Conservation (phyloP, 2,329 filamentous ascomycete species). For the Aspergillus japonicus region DNA sequence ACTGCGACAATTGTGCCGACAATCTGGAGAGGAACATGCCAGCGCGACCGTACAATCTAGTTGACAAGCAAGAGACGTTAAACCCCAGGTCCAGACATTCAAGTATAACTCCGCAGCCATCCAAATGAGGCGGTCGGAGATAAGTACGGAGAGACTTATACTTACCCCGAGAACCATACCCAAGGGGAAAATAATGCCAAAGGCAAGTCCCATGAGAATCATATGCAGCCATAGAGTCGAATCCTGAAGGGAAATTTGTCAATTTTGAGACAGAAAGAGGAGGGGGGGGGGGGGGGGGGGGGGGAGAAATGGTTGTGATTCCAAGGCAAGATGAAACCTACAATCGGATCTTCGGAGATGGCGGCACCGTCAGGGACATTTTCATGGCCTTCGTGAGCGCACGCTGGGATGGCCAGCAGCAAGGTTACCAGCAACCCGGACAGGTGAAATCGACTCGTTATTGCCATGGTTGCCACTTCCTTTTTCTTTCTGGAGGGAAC, state of each 20-base stretch:
- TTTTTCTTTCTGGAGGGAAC: not conserved
- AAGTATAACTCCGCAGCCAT: not conserved
- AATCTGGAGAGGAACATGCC: conserved; percentile 89
- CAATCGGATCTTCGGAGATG: conserved; percentile 71
- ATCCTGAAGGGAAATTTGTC: conserved; percentile 52
- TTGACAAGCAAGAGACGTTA: conserved; percentile 2
- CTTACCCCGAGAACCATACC: conserved; percentile 91
- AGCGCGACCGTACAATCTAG: conserved; percentile 83
- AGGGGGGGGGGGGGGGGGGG: no score
- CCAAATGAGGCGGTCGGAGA: conserved; percentile 1
- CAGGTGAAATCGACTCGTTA: conserved; percentile 18
- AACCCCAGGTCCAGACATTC: not conserved
- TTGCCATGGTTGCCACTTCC: conserved; percentile 8
- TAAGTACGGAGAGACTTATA: conserved; percentile 30
- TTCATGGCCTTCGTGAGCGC: conserved; percentile 55
- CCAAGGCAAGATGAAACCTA: conserved; percentile 43
- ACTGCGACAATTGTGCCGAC: conserved; percentile 72
- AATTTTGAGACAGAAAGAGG: not conserved
- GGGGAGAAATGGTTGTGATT: no score
- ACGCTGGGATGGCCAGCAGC: conserved; percentile 27
- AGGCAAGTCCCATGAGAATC: conserved; percentile 78
- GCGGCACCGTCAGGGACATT: conserved; percentile 67
- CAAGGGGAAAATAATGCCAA: conserved; percentile 87
- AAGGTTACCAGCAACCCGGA: conserved; percentile 27
- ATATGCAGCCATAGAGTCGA: conserved; percentile 92